Percentiles rank a stretch among this genome's conserved stretches.
phyloP scores from a whole-genome alignment of 306 rosid genomes.

The Cucurbita argyrosperma region DNA sequence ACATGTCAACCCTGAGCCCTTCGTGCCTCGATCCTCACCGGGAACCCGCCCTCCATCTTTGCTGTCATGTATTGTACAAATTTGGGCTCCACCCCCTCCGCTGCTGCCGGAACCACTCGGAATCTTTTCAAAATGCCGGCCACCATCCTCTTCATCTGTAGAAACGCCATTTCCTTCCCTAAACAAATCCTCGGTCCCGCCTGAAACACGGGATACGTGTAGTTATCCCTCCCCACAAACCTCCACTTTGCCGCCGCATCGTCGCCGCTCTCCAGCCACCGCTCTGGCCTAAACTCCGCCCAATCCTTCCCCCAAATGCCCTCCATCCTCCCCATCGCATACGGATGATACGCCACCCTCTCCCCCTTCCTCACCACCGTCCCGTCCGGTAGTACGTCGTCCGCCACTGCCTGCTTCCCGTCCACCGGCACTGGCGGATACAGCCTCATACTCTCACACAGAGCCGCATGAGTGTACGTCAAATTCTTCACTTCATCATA shows the following conservation, averaged over 20 bases:
- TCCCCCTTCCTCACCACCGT: slow-evolving; percentile 45
- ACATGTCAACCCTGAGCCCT: not conserved
- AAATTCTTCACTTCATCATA: slow-evolving; percentile 40
- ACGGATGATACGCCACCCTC: slow-evolving; percentile 34
- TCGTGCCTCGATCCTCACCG: slow-evolving; percentile 29
- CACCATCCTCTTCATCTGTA: slow-evolving; percentile 69
- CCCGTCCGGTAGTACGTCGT: slow-evolving; percentile 56
- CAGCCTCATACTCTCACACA: slow-evolving; percentile 60
- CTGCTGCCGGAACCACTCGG: slow-evolving; percentile 26
- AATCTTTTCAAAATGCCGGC: slow-evolving; percentile 33
- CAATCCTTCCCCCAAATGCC: slow-evolving; percentile 56
- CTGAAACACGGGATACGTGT: slow-evolving; percentile 51
- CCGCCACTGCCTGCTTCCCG: slow-evolving; percentile 12
- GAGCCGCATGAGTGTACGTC: slow-evolving; percentile 50
- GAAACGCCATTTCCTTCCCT: slow-evolving; percentile 73
- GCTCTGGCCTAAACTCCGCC: slow-evolving; percentile 43
- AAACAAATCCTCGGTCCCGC: slow-evolving; percentile 70
- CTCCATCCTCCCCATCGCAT: slow-evolving; percentile 48
- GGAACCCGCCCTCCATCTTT: slow-evolving; percentile 50
- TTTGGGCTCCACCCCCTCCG: slow-evolving; percentile 20
- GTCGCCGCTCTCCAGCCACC: slow-evolving; percentile 36
- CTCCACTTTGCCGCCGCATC: slow-evolving; percentile 19
- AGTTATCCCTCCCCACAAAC: slow-evolving; percentile 38
- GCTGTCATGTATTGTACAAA: slow-evolving; percentile 24
- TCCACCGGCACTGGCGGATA: slow-evolving; percentile 51